Percentiles rank a stretch among this genome's conserved stretches.
Conservation (phyloP, 345 rosid species). For the Lepidium africanum region DNA sequence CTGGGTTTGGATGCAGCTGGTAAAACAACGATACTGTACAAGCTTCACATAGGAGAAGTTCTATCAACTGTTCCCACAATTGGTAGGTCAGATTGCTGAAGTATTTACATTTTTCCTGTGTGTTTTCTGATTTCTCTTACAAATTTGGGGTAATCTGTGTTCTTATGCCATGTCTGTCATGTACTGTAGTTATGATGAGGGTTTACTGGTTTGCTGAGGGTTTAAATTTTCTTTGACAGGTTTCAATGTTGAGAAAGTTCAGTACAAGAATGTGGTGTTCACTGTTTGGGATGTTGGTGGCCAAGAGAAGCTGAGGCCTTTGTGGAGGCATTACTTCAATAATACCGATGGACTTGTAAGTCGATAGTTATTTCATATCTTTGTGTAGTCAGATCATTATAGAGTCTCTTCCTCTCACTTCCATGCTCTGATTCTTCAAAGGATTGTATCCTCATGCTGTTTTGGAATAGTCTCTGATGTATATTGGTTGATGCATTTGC, state of each 20-base stretch:
- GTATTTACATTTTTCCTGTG: background rate
- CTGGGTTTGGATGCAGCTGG: conserved; percentile 97
- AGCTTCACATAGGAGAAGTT: conserved; percentile 97
- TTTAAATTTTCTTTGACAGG: conserved; percentile 43
- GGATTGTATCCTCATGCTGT: background rate
- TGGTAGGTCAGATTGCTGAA: conserved; percentile 37
- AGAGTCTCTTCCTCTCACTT: background rate
- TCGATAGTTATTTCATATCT: background rate
- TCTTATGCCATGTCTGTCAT: background rate
- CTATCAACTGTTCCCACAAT: conserved; percentile 95
- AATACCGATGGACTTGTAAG: conserved; percentile 97
- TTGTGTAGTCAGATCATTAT: background rate
- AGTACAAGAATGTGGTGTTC: conserved; percentile 96
- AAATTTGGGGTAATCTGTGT: background rate
- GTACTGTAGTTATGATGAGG: background rate
- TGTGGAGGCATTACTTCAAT: conserved; percentile 98
- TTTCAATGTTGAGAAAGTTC: conserved; percentile 99
- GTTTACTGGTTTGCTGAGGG: background rate
- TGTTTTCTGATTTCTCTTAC: background rate
- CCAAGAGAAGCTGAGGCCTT: conserved; percentile 93
- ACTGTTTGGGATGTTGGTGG: conserved; percentile 99
- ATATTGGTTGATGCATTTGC: conserved; percentile 1
- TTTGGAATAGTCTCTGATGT: background rate
- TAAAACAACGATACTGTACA: conserved; percentile 91
- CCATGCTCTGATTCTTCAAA: background rate